These are phyloP conservation scores for Suillus cothurnatus DNA, from an alignment of 768 basidiomycete species.

Conservation along the genomic window DNA sequence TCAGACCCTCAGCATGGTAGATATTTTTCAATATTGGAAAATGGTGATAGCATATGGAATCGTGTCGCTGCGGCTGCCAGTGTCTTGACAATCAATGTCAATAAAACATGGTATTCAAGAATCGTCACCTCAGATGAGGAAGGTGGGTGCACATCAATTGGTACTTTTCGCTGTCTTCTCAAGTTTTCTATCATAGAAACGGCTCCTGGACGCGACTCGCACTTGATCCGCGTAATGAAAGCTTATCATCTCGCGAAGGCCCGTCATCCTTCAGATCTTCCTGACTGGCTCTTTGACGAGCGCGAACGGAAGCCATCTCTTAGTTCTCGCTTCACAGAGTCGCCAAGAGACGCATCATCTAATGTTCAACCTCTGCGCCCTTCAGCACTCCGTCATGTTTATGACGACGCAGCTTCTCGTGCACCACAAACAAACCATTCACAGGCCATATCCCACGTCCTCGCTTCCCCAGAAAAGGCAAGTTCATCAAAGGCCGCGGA, in stretches of 20 bases:
- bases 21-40: conserved; percentile 23
- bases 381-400: conserved; percentile 41
- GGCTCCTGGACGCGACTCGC: conserved; percentile 58
- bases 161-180: conserved; percentile 3
- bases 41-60: conserved; percentile 56
- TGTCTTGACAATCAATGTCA: conserved; percentile 56
- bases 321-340: conserved; percentile 14
- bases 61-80: conserved; percentile 54
- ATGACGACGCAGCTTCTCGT: conserved; percentile 33
- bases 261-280: conserved; percentile 55
- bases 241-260: conserved; percentile 68
- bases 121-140: conserved; percentile 44
- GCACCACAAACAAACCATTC: not conserved
- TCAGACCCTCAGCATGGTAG: not conserved
- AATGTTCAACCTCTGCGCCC: conserved; percentile 19
- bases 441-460: conserved; percentile 5
- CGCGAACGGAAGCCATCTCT: conserved; percentile 45
- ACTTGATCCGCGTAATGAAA: conserved; percentile 65
- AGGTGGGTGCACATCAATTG: conserved; percentile 36
- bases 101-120: conserved; percentile 56
- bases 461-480: conserved; percentile 19
- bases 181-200: conserved; percentile 36
- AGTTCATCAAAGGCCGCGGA: conserved; percentile 42
- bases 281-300: conserved; percentile 66
- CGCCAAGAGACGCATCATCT: not conserved